Evolutionary conservation across 1,284 basidiomycete genomes (phyloP).

Genomic region (Naganishia liquefaciens): DNA sequence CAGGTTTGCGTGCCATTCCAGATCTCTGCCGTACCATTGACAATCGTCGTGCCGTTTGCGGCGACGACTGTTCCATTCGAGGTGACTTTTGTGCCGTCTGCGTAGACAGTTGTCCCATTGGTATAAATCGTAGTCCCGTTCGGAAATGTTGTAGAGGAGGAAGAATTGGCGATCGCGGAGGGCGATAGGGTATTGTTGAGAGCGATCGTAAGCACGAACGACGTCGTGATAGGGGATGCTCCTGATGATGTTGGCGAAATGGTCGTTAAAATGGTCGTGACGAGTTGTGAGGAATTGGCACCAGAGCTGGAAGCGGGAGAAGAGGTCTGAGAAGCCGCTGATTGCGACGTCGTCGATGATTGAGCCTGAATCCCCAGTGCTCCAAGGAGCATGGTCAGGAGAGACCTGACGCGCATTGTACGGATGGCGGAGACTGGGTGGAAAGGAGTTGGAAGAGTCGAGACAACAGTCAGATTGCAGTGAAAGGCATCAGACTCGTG

Average conservation of each 20-base stretch:
- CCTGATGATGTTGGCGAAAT: conserved; percentile 39
- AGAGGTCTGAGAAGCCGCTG: not conserved
- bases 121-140: conserved; percentile 39
- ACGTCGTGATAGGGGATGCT: conserved; percentile 38
- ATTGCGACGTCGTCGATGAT: conserved; percentile 6
- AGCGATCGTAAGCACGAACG: conserved; percentile 46
- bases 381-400: not conserved
- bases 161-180: conserved; percentile 35
- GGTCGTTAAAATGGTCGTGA: conserved; percentile 47
- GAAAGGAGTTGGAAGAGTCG: not conserved
- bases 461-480: not conserved
- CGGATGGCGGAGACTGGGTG: not conserved
- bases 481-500: too few relatives aligned
- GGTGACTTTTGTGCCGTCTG: conserved; percentile 32
- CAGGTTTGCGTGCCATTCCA: conserved; percentile 49
- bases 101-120: conserved; percentile 26
- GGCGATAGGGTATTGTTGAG: conserved; percentile 38
- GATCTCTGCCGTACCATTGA: conserved; percentile 30
- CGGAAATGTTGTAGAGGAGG: conserved; percentile 17
- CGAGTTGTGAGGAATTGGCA: conserved; percentile 15
- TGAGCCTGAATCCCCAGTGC: not conserved
- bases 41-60: conserved; percentile 39
- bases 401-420: not conserved
- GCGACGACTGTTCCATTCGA: conserved; percentile 34
- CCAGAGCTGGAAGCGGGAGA: not conserved